Evolutionary conservation across 1,284 basidiomycete species (phyloP).

Genomic region (Pisolithus thermaeus): DNA sequence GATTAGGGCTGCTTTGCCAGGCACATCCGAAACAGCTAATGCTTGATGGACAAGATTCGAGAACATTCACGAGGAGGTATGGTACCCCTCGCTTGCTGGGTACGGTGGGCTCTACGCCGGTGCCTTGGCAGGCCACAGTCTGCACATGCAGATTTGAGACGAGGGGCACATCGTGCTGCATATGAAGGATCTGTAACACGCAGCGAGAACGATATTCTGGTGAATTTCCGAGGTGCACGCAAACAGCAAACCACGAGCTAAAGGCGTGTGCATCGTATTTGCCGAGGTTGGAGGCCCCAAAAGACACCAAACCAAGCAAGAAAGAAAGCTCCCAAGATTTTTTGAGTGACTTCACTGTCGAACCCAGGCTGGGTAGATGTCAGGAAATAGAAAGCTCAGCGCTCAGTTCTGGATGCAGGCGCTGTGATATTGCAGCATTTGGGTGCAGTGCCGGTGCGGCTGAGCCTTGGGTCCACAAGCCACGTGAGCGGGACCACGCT

Average conservation of each 20-base stretch:
- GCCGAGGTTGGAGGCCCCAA: background rate
- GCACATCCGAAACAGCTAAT: too few relatives aligned
- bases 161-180: too few relatives aligned
- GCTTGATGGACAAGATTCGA: too few relatives aligned
- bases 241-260: background rate
- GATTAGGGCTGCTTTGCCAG: too few relatives aligned
- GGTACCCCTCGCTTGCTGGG: too few relatives aligned
- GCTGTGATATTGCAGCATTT: background rate
- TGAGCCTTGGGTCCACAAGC: conserved; percentile 2
- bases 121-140: too few relatives aligned
- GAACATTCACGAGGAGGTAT: too few relatives aligned
- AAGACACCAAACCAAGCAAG: background rate
- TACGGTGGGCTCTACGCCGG: too few relatives aligned
- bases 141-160: too few relatives aligned
- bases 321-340: background rate
- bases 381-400: background rate
- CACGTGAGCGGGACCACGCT: conserved; percentile 28
- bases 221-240: background rate
- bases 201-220: background rate
- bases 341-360: background rate
- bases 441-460: background rate
- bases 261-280: background rate
- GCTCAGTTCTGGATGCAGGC: background rate
- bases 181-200: background rate
- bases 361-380: background rate